Base-by-base conservation (phyloP, 225 moss, liverwort and hornwort genomes). In the Sphagnum contortum region DNA sequence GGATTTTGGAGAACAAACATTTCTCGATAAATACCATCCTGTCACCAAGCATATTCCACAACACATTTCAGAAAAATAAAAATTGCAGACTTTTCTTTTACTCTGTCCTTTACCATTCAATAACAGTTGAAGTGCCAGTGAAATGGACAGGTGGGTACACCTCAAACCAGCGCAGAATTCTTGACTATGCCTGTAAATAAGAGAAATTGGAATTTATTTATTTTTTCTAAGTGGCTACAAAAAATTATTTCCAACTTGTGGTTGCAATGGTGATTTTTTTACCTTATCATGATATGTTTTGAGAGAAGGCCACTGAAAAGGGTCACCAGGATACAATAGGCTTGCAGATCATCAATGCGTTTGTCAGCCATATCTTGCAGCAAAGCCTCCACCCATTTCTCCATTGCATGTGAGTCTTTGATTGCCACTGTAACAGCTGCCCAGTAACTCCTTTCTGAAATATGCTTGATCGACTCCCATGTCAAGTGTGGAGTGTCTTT, bases 11-110 rank as follows among this genome's bases (percentile, higher is more conserved):
- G 62, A 88, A 88, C 60, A 96, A 75, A 49, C 74, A 89, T 60
- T 88, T 96, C 71, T 96, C 96, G 63, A 90, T 66, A 52, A 96
- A 80, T 48, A 89, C 65, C 74, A 75, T 87, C 79, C 95, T 95
- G 89, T 70, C 29, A 59, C 10, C 29, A 57, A 45, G 7, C 5
- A 3, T 50, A 5, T 59, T 48, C 47, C 45, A 12, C 9, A 11
- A 48, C 12, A 65, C 52, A 29, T 29, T 29, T 11, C 47, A 29
- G 65, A 66, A 4, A 48, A 62, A 44, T 61, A 57, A 49, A 11
- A 67, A 66, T 14, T 8, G n/a, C n/a, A 1, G 4, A 5, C 2
- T 50, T 12, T 8, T 14, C 4, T 48, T 59, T 54, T 10, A 52
- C 12, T 7, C 53, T 60, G 46, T 12, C 12, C 44, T 59, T 44